Percentiles rank a stretch among this genome's conserved stretches.
Evolutionary conservation across 768 basidiomycete species (phyloP).

Genomic region (Rubroboletus pulcherrimus): DNA sequence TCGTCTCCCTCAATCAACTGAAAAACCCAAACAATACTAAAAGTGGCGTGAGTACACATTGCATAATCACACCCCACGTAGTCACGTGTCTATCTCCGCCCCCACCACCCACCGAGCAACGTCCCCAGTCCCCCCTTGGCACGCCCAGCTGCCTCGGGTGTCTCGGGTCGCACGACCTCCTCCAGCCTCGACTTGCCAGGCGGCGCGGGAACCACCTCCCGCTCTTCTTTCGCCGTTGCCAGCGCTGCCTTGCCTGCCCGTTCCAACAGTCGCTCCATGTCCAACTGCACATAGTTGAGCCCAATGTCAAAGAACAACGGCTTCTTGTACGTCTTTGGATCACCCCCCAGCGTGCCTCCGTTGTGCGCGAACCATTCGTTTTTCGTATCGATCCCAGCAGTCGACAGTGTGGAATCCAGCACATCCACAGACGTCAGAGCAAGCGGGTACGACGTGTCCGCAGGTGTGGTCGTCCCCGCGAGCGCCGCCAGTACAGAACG

Average conservation of each 20-base stretch:
- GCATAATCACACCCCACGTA: not conserved
- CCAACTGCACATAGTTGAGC: conserved; percentile 85
- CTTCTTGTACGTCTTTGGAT: conserved; percentile 61
- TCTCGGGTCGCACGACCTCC: conserved; percentile 42
- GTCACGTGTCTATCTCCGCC: conserved; percentile 33
- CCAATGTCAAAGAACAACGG: conserved; percentile 93
- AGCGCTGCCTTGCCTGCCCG: conserved; percentile 59
- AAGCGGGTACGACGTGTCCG: conserved; percentile 53
- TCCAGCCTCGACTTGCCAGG: conserved; percentile 53
- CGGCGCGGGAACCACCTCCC: conserved; percentile 14
- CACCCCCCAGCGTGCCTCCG: conserved; percentile 52
- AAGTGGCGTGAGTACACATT: conserved; percentile 22
- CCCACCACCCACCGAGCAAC: conserved; percentile 85
- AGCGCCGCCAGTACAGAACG: conserved; percentile 48
- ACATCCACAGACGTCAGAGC: conserved; percentile 37
- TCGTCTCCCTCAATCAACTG: conserved; percentile 7
- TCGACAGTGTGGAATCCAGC: conserved; percentile 50
- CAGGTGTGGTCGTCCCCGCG: conserved; percentile 40
- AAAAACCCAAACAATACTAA: conserved; percentile 17
- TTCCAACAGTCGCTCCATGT: conserved; percentile 72
- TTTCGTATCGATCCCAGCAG: conserved; percentile 52
- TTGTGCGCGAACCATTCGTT: conserved; percentile 78
- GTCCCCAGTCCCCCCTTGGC: conserved; percentile 56
- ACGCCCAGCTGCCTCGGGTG: conserved; percentile 47
- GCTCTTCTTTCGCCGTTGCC: conserved; percentile 14